Evolutionary conservation across 768 basidiomycete species (phyloP).

Genomic region (Guyanaporus albipodus): DNA sequence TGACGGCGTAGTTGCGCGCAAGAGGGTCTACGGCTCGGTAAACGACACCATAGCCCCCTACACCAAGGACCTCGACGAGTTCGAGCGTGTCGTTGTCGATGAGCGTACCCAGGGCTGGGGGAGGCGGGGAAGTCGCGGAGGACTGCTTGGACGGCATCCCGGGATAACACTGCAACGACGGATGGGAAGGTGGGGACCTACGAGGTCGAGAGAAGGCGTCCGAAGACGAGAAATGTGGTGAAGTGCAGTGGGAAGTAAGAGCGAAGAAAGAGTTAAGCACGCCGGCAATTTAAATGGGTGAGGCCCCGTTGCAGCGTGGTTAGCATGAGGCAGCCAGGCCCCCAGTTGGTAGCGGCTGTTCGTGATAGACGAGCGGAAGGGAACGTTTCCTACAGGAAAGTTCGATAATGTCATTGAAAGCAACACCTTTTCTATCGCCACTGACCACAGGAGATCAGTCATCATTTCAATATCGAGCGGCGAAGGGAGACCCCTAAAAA

Average conservation of each 20-base stretch:
- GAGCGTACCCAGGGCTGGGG: slow-evolving; percentile 61
- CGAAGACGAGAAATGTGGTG: slow-evolving; percentile 20
- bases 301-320: slow-evolving; percentile 33
- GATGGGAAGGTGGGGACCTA: slow-evolving; percentile 15
- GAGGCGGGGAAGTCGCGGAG: slow-evolving; percentile 41
- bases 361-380: slow-evolving; percentile 32
- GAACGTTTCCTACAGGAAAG: slow-evolving; percentile 27
- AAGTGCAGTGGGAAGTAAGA: slow-evolving; percentile 22
- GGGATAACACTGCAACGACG: slow-evolving; percentile 17
- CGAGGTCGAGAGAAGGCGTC: slow-evolving; percentile 23
- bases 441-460: slow-evolving; percentile 25
- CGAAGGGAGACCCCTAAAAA: slow-evolving; percentile 25
- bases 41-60: slow-evolving; percentile 94
- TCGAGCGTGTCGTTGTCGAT: slow-evolving; percentile 83
- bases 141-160: slow-evolving; percentile 33
- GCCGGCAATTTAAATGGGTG: slow-evolving; percentile 32
- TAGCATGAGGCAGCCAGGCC: slow-evolving; percentile 34
- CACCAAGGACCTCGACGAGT: slow-evolving; percentile 82
- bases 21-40: slow-evolving; percentile 75
- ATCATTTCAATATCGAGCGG: slow-evolving; percentile 31
- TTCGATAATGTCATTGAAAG: slow-evolving; percentile 25
- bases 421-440: slow-evolving; percentile 30
- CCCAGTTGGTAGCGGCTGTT: slow-evolving; percentile 27
- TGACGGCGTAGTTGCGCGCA: slow-evolving; percentile 75
- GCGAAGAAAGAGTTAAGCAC: slow-evolving; percentile 22